A percentile compares a stretch with the other conserved stretches of the same genome.
Conservation (phyloP, 805 yeast species). For the Suhomyces sp. region DNA sequence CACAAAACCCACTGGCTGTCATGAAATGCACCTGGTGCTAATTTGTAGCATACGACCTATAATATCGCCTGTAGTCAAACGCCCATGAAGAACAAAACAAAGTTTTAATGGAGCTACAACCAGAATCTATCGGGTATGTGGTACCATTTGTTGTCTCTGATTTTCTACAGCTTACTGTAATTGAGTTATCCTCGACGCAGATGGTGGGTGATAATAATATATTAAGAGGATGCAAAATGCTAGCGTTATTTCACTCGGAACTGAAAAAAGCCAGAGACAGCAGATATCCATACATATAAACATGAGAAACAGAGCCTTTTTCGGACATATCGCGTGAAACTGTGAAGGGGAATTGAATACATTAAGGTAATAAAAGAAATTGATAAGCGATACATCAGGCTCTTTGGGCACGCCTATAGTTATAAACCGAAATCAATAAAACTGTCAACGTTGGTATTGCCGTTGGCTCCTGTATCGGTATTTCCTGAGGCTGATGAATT, state of each 20-base stretch:
- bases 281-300: not conserved
- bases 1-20: not conserved
- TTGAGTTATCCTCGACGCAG: not conserved
- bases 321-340: not conserved
- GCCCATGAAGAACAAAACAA: not conserved
- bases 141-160: not conserved
- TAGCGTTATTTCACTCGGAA: not conserved
- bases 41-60: not conserved
- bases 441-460: slow-evolving; percentile 19
- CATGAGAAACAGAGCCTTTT: not conserved
- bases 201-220: not conserved
- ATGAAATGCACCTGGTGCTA: not conserved
- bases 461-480: slow-evolving; percentile 5
- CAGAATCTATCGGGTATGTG: not conserved
- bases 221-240: not conserved
- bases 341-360: not conserved
- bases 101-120: not conserved
- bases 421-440: slow-evolving; percentile 17
- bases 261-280: not conserved
- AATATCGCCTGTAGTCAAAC: not conserved
- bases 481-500: not conserved
- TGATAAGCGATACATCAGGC: not conserved
- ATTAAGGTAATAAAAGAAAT: not conserved
- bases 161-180: not conserved
- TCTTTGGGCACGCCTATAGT: not conserved